Evolutionary conservation across 208 protist genomes (phyloP), one percentile per base, ranked within the genome.

Genomic region (Trichomonas tenax): DNA sequence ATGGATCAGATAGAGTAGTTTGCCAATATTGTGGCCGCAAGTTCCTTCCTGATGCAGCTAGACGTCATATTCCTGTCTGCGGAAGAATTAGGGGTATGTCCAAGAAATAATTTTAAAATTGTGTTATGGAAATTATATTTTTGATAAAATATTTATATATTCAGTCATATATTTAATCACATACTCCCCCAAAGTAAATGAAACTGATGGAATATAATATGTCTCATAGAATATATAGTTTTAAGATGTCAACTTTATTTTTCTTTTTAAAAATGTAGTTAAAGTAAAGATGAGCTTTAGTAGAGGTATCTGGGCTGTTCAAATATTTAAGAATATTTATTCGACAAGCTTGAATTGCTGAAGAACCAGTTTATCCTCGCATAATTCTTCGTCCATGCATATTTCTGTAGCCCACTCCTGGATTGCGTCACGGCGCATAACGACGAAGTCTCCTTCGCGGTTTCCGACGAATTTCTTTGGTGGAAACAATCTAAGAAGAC

Each of bases 1-100:
- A 89, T 44, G 38, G 17, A 0, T 41, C 41, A 17, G 36, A 93
- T 58, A 34, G 40, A 93, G n/a, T 93, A 8, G 45, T 38, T n/a
- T 93, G 86, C 31, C 86, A 93, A 36, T 93, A 51, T 51, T 93
- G 86, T 15, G 86, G 86, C 15, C 40, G 86, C 15, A 93, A 93
- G n/a, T 93, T 58, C 44, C 86, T 48, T 23, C 86, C 86, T n/a
- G 86, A 93, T 51, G 86, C 86, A 9, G 86, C 86, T 10, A 48
- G 45, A 51, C 23, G 86, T 4, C 86, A 93, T 93, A 93, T 93
- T 38, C 86, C 86, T 93, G 86, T 93, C 34, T 93, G 86, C 51
- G 86, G 86, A 40, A 48, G 86, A 93, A 93, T 93, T 93, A 93
- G 45, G 41, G 86, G 86, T 51, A 48, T 41, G n/a, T 38, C 38